These are phyloP conservation scores for Ochetophila trinervis DNA, from an alignment of 306 rosid species.

Conservation along the genomic window DNA sequence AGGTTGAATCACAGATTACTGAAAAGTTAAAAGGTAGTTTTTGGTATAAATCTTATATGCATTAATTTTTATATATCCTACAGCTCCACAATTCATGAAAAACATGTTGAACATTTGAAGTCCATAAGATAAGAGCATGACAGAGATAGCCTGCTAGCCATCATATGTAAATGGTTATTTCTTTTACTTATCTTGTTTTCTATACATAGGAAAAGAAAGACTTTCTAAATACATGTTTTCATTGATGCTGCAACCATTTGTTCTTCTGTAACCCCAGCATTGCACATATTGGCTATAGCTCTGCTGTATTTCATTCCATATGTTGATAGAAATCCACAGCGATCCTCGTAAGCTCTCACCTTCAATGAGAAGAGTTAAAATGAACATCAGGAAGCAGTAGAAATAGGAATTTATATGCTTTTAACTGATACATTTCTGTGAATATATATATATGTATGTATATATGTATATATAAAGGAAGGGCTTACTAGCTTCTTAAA, in stretches of 20 bases:
- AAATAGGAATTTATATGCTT: background rate
- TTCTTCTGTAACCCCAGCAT: conserved; percentile 28
- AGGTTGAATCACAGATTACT: too few relatives aligned
- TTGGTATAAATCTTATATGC: too few relatives aligned
- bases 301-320: conserved; percentile 43
- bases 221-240: conserved; percentile 30
- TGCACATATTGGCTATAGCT: conserved; percentile 48
- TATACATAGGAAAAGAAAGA: too few relatives aligned
- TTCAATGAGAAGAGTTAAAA: background rate
- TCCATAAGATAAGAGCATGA: too few relatives aligned
- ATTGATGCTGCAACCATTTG: conserved; percentile 29
- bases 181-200: too few relatives aligned
- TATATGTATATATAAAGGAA: too few relatives aligned
- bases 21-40: too few relatives aligned
- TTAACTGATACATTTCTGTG: background rate
- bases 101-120: too few relatives aligned
- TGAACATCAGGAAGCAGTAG: background rate
- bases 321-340: conserved; percentile 31
- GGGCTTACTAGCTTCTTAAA: conserved; percentile 45
- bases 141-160: too few relatives aligned
- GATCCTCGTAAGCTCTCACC: conserved; percentile 29
- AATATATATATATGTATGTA: background rate
- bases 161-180: too few relatives aligned
- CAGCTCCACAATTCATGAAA: too few relatives aligned
- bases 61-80: too few relatives aligned